Evolutionary conservation across 805 yeast species (phyloP), one percentile per base, ranked within the genome.

Genomic region (Candida mattraensis): DNA sequence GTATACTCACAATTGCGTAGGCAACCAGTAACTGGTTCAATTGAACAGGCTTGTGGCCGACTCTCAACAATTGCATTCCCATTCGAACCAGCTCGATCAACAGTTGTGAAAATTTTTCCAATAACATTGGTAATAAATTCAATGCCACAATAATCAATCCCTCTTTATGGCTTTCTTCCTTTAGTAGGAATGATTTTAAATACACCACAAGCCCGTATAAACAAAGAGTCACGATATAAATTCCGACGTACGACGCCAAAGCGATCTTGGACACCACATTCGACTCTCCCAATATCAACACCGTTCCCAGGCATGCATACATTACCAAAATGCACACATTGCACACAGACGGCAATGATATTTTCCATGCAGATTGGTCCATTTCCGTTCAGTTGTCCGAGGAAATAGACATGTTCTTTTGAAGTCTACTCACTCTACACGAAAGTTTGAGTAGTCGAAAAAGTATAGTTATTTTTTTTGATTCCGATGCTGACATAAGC

Each of bases 231-330:
- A 54, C 42, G 3, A 39, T 29, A 14, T 47, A 49, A 12, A 55
- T 27, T 2, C 61, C 66, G 5, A 44, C 37, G 35, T 55, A 56
- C 11, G 51, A 27, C 2, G 63, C 64, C 24, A 60, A 15, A 9
- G 55, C 42, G 5, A 60, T 54, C 39, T 54, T 58, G 18, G 48
- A 43, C 6, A 60, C 15, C 4, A 58, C 57, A 31, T 51, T 55
- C 9, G 53, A 18, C 3, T 42, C 39, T 5, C 49, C 47, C 3
- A 60, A 24, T 2, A 55, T 5, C 16, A 55, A n/a, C 7, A 45
- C 24, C 7, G 37, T 21, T 1, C 24, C 18, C 5, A 51, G 16
- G 1, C 51, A 12, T 2, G 34, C 25, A 25, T 45, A 50, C 9
- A 44, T 28, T 1, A 33, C 33, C 21, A 32, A 31, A 8, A 24